phyloP scores from a whole-genome alignment of 2,329 filamentous ascomycete species.

The Penicillium sp. region DNA sequence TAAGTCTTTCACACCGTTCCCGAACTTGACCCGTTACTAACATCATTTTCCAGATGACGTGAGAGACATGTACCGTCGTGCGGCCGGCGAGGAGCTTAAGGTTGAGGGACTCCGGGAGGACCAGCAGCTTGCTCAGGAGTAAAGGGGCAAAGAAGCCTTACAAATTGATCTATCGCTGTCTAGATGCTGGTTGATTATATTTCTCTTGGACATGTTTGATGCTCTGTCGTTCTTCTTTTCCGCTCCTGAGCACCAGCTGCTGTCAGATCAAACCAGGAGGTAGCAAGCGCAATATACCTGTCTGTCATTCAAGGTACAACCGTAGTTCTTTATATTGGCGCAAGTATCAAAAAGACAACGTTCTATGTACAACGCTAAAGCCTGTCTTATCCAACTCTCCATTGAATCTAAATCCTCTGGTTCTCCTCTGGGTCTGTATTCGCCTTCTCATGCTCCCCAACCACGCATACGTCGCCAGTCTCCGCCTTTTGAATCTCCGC shows the following conservation, averaged over 20 bases:
- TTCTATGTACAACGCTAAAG: conserved; percentile 8
- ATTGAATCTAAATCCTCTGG: conserved; percentile 23
- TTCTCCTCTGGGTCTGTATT: conserved; percentile 53
- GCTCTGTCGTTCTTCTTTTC: conserved; percentile 17
- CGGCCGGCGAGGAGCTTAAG: conserved; percentile 78
- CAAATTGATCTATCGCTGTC: conserved; percentile 28
- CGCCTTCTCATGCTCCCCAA: conserved; percentile 65
- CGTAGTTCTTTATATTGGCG: background rate
- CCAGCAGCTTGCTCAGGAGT: conserved; percentile 41
- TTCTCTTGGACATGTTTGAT: conserved; percentile 27
- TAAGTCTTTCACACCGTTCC: conserved; percentile 31
- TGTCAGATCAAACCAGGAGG: conserved; percentile 11
- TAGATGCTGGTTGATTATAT: conserved; percentile 32
- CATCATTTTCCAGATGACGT: conserved; percentile 69
- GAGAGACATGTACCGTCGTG: conserved; percentile 84
- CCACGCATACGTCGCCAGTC: conserved; percentile 54
- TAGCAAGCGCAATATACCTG: conserved; percentile 20
- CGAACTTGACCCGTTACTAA: background rate
- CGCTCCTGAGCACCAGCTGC: background rate
- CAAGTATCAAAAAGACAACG: background rate
- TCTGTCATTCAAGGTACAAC: conserved; percentile 6
- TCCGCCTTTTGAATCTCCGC: conserved; percentile 56
- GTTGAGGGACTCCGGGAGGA: conserved; percentile 85
- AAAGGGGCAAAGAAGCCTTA: conserved; percentile 17
- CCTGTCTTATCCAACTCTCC: background rate